These are phyloP conservation scores for Phytophthora tentaculata DNA, from an alignment of 352 stramenopile genomes.

Conservation along the genomic window DNA sequence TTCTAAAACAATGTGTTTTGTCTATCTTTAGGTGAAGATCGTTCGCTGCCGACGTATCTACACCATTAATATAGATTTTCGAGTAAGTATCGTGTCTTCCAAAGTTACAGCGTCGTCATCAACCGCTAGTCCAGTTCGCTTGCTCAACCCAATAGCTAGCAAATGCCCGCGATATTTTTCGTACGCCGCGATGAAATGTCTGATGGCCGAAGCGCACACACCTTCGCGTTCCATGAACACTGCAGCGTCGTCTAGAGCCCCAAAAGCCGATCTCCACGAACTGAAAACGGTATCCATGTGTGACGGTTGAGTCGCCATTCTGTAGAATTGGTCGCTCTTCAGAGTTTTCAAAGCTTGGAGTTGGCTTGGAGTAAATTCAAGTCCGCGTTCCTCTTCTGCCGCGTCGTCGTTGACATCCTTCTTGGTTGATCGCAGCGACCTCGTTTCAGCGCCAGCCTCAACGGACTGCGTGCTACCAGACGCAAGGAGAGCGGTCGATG, in stretches of 20 bases:
- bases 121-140: too few species aligned
- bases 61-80: too few species aligned
- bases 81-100: too few species aligned
- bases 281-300: background rate
- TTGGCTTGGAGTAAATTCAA: background rate
- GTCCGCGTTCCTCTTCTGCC: background rate
- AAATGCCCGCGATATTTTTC: too few species aligned
- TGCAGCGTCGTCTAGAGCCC: background rate
- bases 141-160: too few species aligned
- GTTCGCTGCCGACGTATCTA: too few species aligned
- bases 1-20: too few species aligned
- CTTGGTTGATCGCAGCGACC: background rate
- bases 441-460: background rate
- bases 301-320: background rate
- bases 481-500: background rate
- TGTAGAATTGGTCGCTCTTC: background rate
- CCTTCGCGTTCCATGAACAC: background rate
- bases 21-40: too few species aligned
- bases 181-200: background rate
- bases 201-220: background rate
- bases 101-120: too few species aligned
- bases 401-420: background rate
- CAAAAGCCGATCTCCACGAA: background rate
- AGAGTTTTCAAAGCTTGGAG: background rate
- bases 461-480: background rate